phyloP scores from a whole-genome alignment of 768 basidiomycete genomes.

The Leccinum pellstonianum region DNA sequence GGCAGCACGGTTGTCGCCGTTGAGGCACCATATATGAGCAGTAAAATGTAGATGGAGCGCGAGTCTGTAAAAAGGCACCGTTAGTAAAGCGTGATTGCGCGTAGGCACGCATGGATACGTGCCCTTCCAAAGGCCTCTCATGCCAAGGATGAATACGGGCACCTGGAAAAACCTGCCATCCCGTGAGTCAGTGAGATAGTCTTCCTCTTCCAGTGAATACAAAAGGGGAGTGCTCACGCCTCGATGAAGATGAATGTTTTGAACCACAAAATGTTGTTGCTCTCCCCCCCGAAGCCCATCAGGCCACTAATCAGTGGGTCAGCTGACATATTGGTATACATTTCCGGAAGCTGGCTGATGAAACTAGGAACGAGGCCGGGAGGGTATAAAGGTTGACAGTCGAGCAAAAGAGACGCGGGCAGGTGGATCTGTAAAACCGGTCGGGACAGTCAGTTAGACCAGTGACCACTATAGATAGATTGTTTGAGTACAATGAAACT shows the following conservation, averaged over 20 bases:
- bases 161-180: constrained; percentile 57
- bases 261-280: constrained; percentile 53
- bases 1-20: constrained; percentile 77
- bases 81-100: background rate
- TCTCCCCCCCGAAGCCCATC: constrained; percentile 40
- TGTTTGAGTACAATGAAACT: constrained; percentile 15
- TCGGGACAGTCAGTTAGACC: background rate
- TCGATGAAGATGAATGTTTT: constrained; percentile 63
- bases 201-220: background rate
- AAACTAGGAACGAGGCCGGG: constrained; percentile 45
- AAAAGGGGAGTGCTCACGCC: constrained; percentile 39
- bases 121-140: constrained; percentile 59
- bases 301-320: constrained; percentile 66
- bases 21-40: constrained; percentile 74
- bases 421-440: constrained; percentile 52
- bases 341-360: constrained; percentile 43
- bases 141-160: constrained; percentile 74
- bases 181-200: background rate
- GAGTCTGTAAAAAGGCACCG: constrained; percentile 40
- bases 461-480: background rate
- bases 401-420: constrained; percentile 65
- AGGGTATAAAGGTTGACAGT: constrained; percentile 69
- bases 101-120: background rate
- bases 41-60: constrained; percentile 54
- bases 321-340: constrained; percentile 56